phyloP scores from a whole-genome alignment of 2,329 filamentous ascomycete species.

The Cladophialophora yegresii region DNA sequence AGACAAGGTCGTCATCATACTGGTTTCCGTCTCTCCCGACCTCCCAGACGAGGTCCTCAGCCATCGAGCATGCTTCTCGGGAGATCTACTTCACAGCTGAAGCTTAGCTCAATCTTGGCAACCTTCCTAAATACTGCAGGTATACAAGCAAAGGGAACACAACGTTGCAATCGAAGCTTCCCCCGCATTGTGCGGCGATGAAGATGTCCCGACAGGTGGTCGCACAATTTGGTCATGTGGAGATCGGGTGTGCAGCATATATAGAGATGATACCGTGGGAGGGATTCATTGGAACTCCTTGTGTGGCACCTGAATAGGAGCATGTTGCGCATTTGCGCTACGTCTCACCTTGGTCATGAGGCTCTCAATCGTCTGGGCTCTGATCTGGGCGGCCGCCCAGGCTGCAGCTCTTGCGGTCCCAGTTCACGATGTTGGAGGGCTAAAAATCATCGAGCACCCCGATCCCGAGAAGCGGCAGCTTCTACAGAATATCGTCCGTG shows the following conservation, averaged over 20 bases:
- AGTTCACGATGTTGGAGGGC: neutral
- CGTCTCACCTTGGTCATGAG: neutral
- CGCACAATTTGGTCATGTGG: neutral
- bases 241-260: neutral
- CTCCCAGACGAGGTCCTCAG: neutral
- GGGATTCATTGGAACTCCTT: neutral
- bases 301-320: neutral
- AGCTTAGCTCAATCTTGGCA: neutral
- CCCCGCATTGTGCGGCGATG: neutral
- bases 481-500: conserved; percentile 12
- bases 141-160: neutral
- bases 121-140: conserved; percentile 1
- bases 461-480: conserved; percentile 13
- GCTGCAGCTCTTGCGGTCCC: neutral
- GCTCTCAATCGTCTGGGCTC: neutral
- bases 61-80: no score
- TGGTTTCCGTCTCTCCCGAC: neutral
- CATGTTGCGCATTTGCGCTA: neutral
- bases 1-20: neutral
- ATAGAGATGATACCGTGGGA: neutral
- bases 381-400: neutral
- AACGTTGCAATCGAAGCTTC: neutral
- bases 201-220: neutral
- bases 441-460: conserved; percentile 16
- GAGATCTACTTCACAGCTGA: neutral